phyloP scores from a whole-genome alignment of 495 filamentous ascomycete genomes.

The Tuber melanosporum region DNA sequence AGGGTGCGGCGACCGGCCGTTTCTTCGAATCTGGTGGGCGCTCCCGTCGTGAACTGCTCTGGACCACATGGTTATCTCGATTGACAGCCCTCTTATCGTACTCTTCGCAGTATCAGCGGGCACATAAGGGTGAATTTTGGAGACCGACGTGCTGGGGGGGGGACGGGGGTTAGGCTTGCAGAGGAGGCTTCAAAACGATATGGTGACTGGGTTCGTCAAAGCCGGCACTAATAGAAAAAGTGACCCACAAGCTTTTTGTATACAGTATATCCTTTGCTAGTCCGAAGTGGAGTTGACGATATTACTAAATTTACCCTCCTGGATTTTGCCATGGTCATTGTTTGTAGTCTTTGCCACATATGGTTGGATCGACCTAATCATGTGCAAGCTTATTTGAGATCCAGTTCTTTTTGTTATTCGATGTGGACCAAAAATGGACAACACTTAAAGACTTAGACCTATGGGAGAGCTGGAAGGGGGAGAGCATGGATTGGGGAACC shows the following conservation, averaged over 20 bases:
- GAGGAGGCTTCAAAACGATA: background rate
- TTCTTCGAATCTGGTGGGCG: too few species aligned
- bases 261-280: background rate
- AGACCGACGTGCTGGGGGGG: background rate
- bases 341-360: background rate
- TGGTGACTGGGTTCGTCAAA: background rate
- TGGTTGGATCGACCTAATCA: background rate
- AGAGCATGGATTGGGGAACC: background rate
- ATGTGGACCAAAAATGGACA: background rate
- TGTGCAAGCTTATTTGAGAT: background rate
- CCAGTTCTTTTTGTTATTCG: background rate
- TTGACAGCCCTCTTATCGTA: background rate
- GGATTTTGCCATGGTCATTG: background rate
- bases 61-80: too few species aligned
- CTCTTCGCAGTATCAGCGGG: background rate
- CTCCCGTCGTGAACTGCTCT: too few species aligned
- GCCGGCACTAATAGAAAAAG: background rate
- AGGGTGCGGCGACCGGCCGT: too few species aligned
- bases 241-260: background rate
- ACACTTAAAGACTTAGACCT: background rate
- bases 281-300: background rate
- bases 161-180: background rate
- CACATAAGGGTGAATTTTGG: background rate
- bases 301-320: background rate
- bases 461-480: background rate